phyloP scores from a whole-genome alignment of 768 basidiomycete species.

The Gloeophyllum trabeum region DNA sequence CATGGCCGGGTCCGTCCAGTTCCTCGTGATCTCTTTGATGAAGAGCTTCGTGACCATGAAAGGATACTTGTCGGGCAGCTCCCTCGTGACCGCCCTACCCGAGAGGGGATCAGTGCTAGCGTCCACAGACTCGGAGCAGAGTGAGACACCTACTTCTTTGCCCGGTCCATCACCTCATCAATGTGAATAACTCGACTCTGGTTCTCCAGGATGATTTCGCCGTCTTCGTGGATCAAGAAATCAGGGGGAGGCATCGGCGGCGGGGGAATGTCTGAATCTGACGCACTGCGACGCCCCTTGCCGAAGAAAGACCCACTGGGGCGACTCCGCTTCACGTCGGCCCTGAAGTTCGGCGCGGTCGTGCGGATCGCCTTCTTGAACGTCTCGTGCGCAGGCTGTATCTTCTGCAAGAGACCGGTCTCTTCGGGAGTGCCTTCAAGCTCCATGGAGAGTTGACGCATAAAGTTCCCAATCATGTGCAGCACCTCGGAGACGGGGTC shows the following conservation, averaged over 20 bases:
- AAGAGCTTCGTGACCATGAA: conserved; percentile 45
- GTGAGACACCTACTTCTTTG: conserved; percentile 28
- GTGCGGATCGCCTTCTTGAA: conserved; percentile 37
- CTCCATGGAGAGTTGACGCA: conserved; percentile 27
- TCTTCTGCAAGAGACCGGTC: conserved; percentile 42
- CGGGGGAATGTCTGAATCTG: neutral
- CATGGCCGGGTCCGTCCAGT: conserved; percentile 40
- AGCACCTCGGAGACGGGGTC: conserved; percentile 51
- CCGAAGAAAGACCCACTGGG: no score
- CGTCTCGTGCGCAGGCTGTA: conserved; percentile 33
- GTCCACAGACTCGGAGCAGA: neutral
- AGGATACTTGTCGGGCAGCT: conserved; percentile 57
- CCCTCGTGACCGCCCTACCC: conserved; percentile 54
- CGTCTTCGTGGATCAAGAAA: conserved; percentile 14
- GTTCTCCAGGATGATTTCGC: neutral
- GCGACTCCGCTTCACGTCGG: conserved; percentile 18
- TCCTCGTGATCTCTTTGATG: conserved; percentile 28
- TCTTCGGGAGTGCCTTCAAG: conserved; percentile 43
- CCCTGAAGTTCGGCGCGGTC: conserved; percentile 50
- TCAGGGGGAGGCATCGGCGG: no score
- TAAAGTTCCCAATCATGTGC: conserved; percentile 33
- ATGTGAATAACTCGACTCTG: conserved; percentile 26
- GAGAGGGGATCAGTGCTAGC: neutral
- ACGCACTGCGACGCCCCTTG: no score
- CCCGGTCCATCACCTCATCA: conserved; percentile 37